Evolutionary conservation across 345 rosid genomes (phyloP), one percentile per base, ranked within the genome.

Genomic region (Euphorbia peplus): DNA sequence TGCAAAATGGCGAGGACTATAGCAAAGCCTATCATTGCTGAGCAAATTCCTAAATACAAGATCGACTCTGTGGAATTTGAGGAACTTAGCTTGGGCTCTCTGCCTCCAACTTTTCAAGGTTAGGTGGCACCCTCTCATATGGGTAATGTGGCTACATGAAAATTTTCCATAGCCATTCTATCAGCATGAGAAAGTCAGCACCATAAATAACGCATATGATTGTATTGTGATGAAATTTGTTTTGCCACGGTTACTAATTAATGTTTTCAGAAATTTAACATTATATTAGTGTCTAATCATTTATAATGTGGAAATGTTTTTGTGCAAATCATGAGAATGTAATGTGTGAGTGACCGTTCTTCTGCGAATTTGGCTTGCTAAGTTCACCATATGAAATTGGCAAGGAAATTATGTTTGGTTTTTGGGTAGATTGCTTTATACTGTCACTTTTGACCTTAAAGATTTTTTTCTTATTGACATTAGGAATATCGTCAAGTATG

Each of bases 1-100:
- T 76, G 76, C 75, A 71, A 67, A 46, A 76, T 72, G 10, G 76
- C 53, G 54, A 76, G 50, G 69, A 67, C 21, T 47, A 76, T 71
- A 54, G 72, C 76, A 19, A 76, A 66, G 29, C 79, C 79, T 22
- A 76, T 76, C 62, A 76, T 76, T 67, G 79, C 72, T 35, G 79
- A 71, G 79, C 79, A 76, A 57, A 76, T 76, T 63, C 79, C 79
- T 37, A 76, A 76, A 51, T 76, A 76, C 50, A 76, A 76, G 57
- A 76, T 76, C 26, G 79, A 76, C 26, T 71, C 79, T 2, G 73
- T 76, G 32, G 75, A 71, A 47, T 76, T 76, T 61, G 76, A 76
- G 67, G 64, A 32, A 24, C 79, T 76, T 70, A 67, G 75, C 8
- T 67, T 76, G 69, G 79, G 79, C 60, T 66, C 76, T 55, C 64